These are phyloP conservation scores for Murraya koenigii DNA, from an alignment of 345 rosid genomes.

Conservation along the genomic window DNA sequence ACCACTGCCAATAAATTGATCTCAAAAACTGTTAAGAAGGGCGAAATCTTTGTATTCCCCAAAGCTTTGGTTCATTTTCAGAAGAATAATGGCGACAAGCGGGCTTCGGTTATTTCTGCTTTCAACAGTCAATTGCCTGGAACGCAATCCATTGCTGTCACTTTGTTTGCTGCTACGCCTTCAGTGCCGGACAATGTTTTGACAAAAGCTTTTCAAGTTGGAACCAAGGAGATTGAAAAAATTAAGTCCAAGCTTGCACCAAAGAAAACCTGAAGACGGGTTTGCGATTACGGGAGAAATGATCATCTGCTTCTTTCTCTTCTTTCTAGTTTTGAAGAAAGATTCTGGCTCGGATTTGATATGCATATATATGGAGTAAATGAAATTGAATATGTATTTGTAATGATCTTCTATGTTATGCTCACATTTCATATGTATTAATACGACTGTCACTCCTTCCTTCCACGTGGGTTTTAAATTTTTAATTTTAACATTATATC, in stretches of 20 bases:
- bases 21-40: conserved; percentile 46
- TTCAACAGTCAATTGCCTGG: conserved; percentile 72
- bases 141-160: conserved; percentile 41
- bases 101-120: conserved; percentile 44
- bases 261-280: conserved; percentile 30
- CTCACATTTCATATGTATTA: neutral
- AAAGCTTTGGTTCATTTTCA: conserved; percentile 67
- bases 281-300: neutral
- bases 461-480: no score
- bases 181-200: conserved; percentile 55
- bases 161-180: conserved; percentile 47
- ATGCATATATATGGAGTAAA: neutral
- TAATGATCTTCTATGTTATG: neutral
- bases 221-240: conserved; percentile 51
- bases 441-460: no score
- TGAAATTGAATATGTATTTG: neutral
- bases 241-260: conserved; percentile 50
- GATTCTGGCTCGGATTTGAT: neutral
- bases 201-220: conserved; percentile 62
- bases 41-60: conserved; percentile 60
- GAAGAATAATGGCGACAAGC: conserved; percentile 48
- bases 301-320: neutral
- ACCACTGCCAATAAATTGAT: conserved; percentile 54
- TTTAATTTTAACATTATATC: no score
- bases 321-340: neutral